phyloP scores from a whole-genome alignment of 169 alveolate genomes.

The Ichthyophthirius multifiliis region DNA sequence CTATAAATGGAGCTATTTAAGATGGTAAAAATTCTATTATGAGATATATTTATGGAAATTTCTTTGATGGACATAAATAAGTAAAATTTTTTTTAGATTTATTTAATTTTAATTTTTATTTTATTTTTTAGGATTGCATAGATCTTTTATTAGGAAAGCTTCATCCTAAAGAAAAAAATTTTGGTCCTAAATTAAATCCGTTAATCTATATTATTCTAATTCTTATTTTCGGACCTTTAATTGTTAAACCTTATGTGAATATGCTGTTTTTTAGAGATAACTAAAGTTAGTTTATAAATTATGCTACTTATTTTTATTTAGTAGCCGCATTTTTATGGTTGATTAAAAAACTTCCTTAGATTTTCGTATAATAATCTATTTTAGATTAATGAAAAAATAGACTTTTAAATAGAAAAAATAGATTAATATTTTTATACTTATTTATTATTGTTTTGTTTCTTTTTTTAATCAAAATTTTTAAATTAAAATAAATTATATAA shows the following conservation, averaged over 20 bases:
- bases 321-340: too few relatives aligned
- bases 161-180: not conserved
- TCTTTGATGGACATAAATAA: slow-evolving; percentile 71
- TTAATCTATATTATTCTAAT: not conserved
- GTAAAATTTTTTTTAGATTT: slow-evolving; percentile 16
- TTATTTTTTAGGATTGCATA: not conserved
- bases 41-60: slow-evolving; percentile 80
- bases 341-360: too few relatives aligned
- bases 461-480: too few relatives aligned
- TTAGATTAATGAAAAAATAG: too few relatives aligned
- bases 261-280: too few relatives aligned
- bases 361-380: too few relatives aligned
- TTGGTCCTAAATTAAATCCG: not conserved
- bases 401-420: too few relatives aligned
- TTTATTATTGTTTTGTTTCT: too few relatives aligned
- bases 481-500: too few relatives aligned
- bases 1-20: slow-evolving; percentile 75
- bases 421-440: too few relatives aligned
- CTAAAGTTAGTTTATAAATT: too few relatives aligned
- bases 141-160: not conserved
- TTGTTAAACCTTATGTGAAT: not conserved
- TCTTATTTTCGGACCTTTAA: not conserved
- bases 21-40: slow-evolving; percentile 79
- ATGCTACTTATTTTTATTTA: too few relatives aligned
- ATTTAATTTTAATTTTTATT: not conserved